These are phyloP conservation scores for Penicillium simplicissimum DNA, from an alignment of 495 filamentous ascomycete genomes.

Conservation along the genomic window DNA sequence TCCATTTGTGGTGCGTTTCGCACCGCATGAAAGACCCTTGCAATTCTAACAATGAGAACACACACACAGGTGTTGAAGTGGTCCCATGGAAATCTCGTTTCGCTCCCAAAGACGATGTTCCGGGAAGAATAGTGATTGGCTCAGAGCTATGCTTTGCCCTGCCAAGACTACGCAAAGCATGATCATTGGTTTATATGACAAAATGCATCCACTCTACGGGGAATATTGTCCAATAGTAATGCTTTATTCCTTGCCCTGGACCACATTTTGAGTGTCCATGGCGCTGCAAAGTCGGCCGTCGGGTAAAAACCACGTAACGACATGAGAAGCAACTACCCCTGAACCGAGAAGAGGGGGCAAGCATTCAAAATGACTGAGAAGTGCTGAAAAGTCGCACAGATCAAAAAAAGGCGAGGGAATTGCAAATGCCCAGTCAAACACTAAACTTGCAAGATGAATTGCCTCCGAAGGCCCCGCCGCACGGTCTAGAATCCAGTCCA, in stretches of 20 bases:
- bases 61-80: background rate
- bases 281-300: slow-evolving; percentile 11
- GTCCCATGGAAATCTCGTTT: slow-evolving; percentile 1
- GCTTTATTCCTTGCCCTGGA: slow-evolving; percentile 13
- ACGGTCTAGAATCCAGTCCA: slow-evolving; percentile 11
- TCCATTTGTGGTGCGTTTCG: background rate
- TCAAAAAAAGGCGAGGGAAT: background rate
- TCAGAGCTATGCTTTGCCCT: slow-evolving; percentile 8
- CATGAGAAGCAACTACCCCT: background rate
- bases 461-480: background rate
- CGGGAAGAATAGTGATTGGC: background rate
- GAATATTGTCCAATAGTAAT: slow-evolving; percentile 4
- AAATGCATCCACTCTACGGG: background rate
- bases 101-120: background rate
- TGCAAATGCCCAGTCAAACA: background rate
- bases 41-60: background rate
- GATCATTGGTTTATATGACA: background rate
- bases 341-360: background rate
- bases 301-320: slow-evolving; percentile 5
- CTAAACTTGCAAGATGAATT: slow-evolving; percentile 2
- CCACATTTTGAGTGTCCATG: slow-evolving; percentile 4
- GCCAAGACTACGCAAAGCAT: background rate
- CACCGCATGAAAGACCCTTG: background rate
- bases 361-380: background rate
- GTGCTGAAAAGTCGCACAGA: background rate